Evolutionary conservation across 139 green algal species (phyloP), one percentile per base, ranked within the genome.

Genomic region (Chlamydomonas schloesseri): DNA sequence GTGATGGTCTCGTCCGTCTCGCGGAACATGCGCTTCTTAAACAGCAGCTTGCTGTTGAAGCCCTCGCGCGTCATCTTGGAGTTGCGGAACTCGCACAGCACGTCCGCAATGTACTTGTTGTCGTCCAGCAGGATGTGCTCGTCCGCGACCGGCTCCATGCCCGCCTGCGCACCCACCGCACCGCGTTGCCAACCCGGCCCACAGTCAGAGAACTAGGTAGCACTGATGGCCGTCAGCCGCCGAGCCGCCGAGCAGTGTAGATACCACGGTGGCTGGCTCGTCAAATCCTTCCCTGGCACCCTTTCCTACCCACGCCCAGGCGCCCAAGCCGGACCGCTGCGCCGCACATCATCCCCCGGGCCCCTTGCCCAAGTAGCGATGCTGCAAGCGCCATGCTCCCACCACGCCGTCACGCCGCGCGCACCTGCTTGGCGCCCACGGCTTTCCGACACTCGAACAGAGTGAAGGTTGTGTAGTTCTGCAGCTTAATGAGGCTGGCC

Each of bases 21-120:
- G 28, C 93, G 80, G 88, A 98, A 98, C 94, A 99, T 98, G 86
- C 95, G 94, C 93, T 99, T 99, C 94, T 99, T 99, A 94, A 99
- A 99, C 70, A 99, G 90, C 67, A 99, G 88, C 42, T 92, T 90
- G 79, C 75, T 93, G 37, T 91, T 74, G 62, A 81, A 93, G 50
- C 87, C 88, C 82, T 88, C 82, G 21, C 82, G 72, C 34, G 81
- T 79, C 29, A 89, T 76, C 81, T 96, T 95, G 23, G 75, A 78
- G 76, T 90, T 90, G 50, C 92, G 91, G 85, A 98, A 93, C 65
- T 98, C 95, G 26, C 90, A 94, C 89, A 98, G 82, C 55, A 98
- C 88, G 84, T 97, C 95, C n/a, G 94, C 93, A 24, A 98, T 89
- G 88, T 97, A 97, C 89, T 95, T 96, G 89, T 98, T 96, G 75